These are phyloP conservation scores for Cyclotella cryptica DNA, from an alignment of 108 stramenopile species.

Conservation along the genomic window DNA sequence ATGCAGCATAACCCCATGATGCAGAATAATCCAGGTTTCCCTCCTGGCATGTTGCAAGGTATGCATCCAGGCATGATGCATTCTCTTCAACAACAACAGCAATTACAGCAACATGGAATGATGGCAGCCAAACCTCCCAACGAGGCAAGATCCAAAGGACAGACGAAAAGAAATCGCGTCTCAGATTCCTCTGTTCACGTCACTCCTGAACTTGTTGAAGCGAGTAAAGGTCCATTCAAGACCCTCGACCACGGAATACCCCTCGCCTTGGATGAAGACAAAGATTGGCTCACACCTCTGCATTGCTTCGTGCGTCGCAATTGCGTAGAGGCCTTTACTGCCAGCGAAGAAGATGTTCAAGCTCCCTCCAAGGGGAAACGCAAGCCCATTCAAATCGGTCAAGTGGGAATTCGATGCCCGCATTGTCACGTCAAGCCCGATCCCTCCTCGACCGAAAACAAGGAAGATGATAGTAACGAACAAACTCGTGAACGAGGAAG, in stretches of 20 bases:
- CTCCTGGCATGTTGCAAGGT: neutral
- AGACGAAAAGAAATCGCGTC: neutral
- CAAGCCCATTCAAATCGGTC: conserved; percentile 78
- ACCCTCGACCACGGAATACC: conserved; percentile 60
- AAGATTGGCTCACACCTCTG: conserved; percentile 84
- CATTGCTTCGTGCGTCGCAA: conserved; percentile 84
- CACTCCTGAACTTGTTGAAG: conserved; percentile 26
- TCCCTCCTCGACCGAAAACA: conserved; percentile 2
- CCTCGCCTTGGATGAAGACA: conserved; percentile 68
- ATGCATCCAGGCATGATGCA: conserved; percentile 11
- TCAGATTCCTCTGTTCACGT: neutral
- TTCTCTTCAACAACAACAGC: neutral
- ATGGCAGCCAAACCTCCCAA: neutral
- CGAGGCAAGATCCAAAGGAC: neutral
- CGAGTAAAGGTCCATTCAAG: conserved; percentile 68
- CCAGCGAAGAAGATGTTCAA: conserved; percentile 63
- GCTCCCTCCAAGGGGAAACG: conserved; percentile 83
- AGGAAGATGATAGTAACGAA: neutral
- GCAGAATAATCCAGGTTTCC: neutral
- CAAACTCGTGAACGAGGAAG: conserved; percentile 64
- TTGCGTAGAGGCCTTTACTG: conserved; percentile 84
- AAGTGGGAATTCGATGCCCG: conserved; percentile 88
- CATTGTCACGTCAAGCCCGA: conserved; percentile 62
- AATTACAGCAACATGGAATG: conserved; percentile 2
- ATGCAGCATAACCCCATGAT: conserved; percentile 2